phyloP scores from a whole-genome alignment of 192 early-diverging fungal genomes.

The Coemansia biformis region DNA sequence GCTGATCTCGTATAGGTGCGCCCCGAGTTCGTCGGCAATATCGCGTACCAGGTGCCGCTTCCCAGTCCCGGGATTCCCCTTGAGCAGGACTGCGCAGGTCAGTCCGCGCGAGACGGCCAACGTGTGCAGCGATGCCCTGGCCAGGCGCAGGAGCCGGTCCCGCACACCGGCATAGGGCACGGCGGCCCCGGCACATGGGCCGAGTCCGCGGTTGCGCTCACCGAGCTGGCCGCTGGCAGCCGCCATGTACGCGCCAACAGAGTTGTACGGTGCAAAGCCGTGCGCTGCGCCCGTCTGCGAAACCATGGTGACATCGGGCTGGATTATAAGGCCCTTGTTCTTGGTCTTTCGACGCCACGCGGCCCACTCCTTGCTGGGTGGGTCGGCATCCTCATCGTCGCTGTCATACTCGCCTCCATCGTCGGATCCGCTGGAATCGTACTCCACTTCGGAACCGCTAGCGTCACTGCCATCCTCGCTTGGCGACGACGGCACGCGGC shows the following conservation, averaged over 20 bases:
- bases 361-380: constrained; percentile 20
- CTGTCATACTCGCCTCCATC: too few species aligned
- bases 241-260: constrained; percentile 10
- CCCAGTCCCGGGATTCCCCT: constrained; percentile 78
- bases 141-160: constrained; percentile 53
- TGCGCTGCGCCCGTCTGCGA: constrained; percentile 29
- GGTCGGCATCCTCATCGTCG: background rate
- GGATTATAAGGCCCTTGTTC: constrained; percentile 20
- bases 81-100: constrained; percentile 65
- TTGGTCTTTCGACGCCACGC: constrained; percentile 30
- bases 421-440: constrained; percentile 9
- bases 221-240: background rate
- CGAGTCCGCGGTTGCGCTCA: background rate
- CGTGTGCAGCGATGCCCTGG: constrained; percentile 70
- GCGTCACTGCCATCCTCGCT: too few species aligned
- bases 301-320: constrained; percentile 38
- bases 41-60: constrained; percentile 66
- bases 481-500: too few species aligned
- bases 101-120: constrained; percentile 62
- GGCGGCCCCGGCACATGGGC: background rate
- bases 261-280: constrained; percentile 31
- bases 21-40: constrained; percentile 66
- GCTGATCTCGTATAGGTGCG: constrained; percentile 74
- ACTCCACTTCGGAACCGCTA: too few species aligned
- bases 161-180: constrained; percentile 19